Conservation (phyloP, 805 yeast genomes). For the Wickerhamiella alocasiicola region DNA sequence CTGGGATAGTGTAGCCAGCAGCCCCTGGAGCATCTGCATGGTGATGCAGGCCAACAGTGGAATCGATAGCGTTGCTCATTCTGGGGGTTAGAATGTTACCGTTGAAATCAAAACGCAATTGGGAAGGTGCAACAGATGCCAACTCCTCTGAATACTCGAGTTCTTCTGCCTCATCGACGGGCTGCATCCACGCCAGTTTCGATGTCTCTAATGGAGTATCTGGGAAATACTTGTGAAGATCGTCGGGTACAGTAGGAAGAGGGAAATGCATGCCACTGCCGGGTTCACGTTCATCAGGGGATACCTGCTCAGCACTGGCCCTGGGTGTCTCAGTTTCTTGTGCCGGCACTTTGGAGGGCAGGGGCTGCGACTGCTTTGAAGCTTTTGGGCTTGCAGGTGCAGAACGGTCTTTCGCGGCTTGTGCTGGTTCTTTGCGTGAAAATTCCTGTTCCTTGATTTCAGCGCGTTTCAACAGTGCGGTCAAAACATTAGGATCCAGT, state of each 20-base stretch:
- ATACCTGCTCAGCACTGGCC: conserved; percentile 19
- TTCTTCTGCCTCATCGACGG: conserved; percentile 34
- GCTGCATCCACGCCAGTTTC: conserved; percentile 85
- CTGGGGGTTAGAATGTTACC: conserved; percentile 62
- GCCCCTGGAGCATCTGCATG: conserved; percentile 79
- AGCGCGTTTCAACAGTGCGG: conserved; percentile 30
- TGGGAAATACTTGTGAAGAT: conserved; percentile 75
- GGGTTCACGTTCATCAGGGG: conserved; percentile 17
- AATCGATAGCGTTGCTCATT: conserved; percentile 37
- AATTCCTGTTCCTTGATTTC: conserved; percentile 33
- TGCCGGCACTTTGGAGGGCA: not conserved
- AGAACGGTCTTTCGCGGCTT: too few relatives aligned
- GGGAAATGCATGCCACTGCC: conserved; percentile 31
- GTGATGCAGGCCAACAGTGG: conserved; percentile 69
- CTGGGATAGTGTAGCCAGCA: conserved; percentile 85
- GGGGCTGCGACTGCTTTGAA: not conserved
- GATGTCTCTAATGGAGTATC: conserved; percentile 74
- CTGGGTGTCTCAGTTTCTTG: not conserved
- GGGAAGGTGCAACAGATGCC: conserved; percentile 37
- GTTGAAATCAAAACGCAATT: conserved; percentile 75
- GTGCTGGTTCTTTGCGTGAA: too few relatives aligned
- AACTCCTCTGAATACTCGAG: conserved; percentile 35
- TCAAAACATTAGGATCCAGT: conserved; percentile 57
- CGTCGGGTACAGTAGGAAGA: conserved; percentile 54
- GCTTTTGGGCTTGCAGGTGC: not conserved